Evolutionary conservation across 371 early-diverging fungal genomes (phyloP), one percentile per base, ranked within the genome.

Genomic region (Coemansia sp.): DNA sequence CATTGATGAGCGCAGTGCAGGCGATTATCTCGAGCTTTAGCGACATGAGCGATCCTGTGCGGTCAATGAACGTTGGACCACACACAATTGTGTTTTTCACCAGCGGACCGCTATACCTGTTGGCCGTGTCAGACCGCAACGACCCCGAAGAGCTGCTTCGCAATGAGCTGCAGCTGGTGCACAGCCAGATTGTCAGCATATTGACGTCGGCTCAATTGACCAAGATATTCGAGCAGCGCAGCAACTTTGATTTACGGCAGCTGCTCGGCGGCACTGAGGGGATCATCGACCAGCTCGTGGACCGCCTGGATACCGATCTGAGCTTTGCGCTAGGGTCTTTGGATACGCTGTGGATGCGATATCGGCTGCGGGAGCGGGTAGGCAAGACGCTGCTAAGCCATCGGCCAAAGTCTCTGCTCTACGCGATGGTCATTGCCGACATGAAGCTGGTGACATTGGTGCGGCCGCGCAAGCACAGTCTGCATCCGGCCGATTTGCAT

Each of bases 1-100:
- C 88, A 21, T 83, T 92, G 55, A 95, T 93, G 92, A 96, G 95
- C 28, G 89, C 95, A 1, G 87, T 94, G 29, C 97, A 96, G 69
- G 94, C 96, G 1, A 87, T 96, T 40, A 86, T 95, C 29, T 90
- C 95, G 9, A 91, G 92, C 68, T 92, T 93, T 77, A 84, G 85
- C 58, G 91, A 89, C 61, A 87, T 91, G 41, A 89, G 90, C 65
- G 96, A 96, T 71, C 81, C 89, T 2, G 83, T 95, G 57, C 81
- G 86, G 85, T 88, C 89, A 23, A 89, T 95, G 41, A 85, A 86
- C 61, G 89, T 92, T 2, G 93, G 92, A 1, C 73, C 79, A 23
- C 90, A 92, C 70, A 87, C 83, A 58, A 87, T 96, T 80, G 94
- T 95, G 6, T 96, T 97, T 78, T 71, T 89, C 46, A 74, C 88